Evolutionary conservation across 2,329 filamentous ascomycete genomes (phyloP), one percentile per base, ranked within the genome.

Genomic region (Hypocrella siamensis): DNA sequence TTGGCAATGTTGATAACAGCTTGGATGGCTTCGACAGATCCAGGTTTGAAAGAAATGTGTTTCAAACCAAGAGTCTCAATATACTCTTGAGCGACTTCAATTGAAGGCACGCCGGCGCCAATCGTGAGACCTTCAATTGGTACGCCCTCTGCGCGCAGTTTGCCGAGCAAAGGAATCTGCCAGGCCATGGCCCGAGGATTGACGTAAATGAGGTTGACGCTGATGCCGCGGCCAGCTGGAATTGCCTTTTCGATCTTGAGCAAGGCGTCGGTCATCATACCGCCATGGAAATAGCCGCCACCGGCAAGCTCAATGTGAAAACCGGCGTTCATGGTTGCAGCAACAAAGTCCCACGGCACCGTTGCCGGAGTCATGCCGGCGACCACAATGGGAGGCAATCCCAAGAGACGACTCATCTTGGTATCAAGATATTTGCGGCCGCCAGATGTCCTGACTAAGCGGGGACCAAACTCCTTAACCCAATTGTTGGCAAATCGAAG

Each of bases 401-500:
- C 85, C 14, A 93, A 63, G 15, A 93, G 63, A 43, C 83, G 70
- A 55, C 80, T 92, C 79, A 94, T 90, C 63, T 93, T 94, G 39
- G 90, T 98, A 53, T 96, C 86, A 29, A 98, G 83, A 44, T 81
- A 94, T 3, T 83, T 93, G 49, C 86, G 72, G 15, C 90, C 90
- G 35, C 73, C 75, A 9, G 86, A 88, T 11, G 82, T 94, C 59
- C 83, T 90, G 45, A 93, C 76, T 27, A 98, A 67, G 37, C 77
- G 79, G n/a, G 92, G 90, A 8, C 88, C 86, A 51, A 90, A 86
- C 54, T 94, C 86, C 57, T 92, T 92, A 35, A 98, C 85, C 92
- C 92, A 98, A 56, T 98, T 84, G 19, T 85, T 79, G 30, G 90
- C 88, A 52, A 85, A 96, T 55, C 86, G 90, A 48, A 98, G 79